Evolutionary conservation across 1,139 yeast species (phyloP).

Genomic region (Blastobotrys petasosporus): DNA sequence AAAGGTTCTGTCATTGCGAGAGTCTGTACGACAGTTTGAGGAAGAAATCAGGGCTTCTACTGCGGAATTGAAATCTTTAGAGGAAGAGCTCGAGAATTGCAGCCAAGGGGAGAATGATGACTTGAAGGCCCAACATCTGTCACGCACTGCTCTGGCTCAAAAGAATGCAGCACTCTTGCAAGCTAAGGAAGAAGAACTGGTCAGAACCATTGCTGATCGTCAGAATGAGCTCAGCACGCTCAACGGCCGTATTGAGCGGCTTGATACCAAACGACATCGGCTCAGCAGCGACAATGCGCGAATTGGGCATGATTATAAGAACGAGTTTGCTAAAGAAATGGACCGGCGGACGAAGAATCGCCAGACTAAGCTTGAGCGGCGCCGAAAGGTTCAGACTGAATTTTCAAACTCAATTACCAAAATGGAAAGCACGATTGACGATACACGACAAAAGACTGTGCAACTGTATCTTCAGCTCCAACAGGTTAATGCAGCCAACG

Average conservation of each 20-base stretch:
- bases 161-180: slow-evolving; percentile 12
- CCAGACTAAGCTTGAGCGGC: slow-evolving; percentile 21
- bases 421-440: slow-evolving; percentile 32
- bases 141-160: not conserved
- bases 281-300: slow-evolving; percentile 11
- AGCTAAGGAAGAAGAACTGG: slow-evolving; percentile 18
- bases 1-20: slow-evolving; percentile 31
- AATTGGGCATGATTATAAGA: slow-evolving; percentile 19
- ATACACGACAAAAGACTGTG: slow-evolving; percentile 20
- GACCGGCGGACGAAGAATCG: slow-evolving; percentile 18
- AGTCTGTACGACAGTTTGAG: slow-evolving; percentile 31
- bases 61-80: slow-evolving; percentile 17
- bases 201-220: slow-evolving; percentile 19
- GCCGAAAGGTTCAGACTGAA: slow-evolving; percentile 28
- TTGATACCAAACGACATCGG: slow-evolving; percentile 20
- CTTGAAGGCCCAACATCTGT: slow-evolving; percentile 1
- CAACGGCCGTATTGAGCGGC: slow-evolving; percentile 24
- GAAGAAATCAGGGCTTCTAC: slow-evolving; percentile 27
- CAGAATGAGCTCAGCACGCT: slow-evolving; percentile 21
- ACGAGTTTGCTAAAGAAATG: slow-evolving; percentile 15
- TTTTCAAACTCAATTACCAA: slow-evolving; percentile 32
- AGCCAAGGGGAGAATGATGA: not conserved
- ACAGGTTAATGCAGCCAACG: too few relatives aligned
- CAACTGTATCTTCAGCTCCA: too few relatives aligned
- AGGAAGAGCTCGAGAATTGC: slow-evolving; percentile 9